These are phyloP conservation scores for Sporobolus alterniflorus DNA, from an alignment of 202 grass and related monocot species.

Conservation along the genomic window DNA sequence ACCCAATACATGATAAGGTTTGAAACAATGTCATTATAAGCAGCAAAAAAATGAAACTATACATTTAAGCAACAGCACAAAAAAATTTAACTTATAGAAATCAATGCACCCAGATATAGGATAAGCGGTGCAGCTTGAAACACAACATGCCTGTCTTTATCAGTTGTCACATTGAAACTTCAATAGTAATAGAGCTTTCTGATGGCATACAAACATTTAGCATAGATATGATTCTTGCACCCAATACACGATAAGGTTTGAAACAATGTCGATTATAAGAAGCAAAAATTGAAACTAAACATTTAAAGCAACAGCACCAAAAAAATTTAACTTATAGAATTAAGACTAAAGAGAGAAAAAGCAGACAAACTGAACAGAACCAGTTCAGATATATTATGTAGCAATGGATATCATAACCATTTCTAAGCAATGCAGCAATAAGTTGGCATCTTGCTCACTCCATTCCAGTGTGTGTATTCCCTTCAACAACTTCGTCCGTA, in stretches of 20 bases:
- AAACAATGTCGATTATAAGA: not conserved
- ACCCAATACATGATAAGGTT: conserved; percentile 11
- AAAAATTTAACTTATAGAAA: conserved; percentile 7
- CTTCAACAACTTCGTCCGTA: conserved; percentile 10
- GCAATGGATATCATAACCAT: not conserved
- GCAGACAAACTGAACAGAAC: conserved; percentile 20
- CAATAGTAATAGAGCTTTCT: not conserved
- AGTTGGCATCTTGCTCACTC: conserved; percentile 29
- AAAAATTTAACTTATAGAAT: conserved; percentile 19
- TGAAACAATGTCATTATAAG: conserved; percentile 10
- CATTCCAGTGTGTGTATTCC: conserved; percentile 7
- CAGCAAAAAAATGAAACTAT: not conserved
- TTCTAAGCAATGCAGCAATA: not conserved
- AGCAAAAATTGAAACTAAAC: not conserved
- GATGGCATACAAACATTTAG: not conserved
- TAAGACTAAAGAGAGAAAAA: not conserved
- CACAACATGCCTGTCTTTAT: not conserved
- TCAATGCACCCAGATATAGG: not conserved
- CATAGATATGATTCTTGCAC: not conserved
- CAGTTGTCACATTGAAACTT: not conserved
- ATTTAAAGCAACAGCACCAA: conserved; percentile 20
- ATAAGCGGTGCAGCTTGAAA: not conserved
- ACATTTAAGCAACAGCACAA: conserved; percentile 17
- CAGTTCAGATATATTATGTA: conserved; percentile 33
- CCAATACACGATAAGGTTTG: conserved; percentile 13